These are phyloP conservation scores for Pestalotiopsis sp. DNA, from an alignment of 2,329 filamentous ascomycete genomes.

Conservation along the genomic window DNA sequence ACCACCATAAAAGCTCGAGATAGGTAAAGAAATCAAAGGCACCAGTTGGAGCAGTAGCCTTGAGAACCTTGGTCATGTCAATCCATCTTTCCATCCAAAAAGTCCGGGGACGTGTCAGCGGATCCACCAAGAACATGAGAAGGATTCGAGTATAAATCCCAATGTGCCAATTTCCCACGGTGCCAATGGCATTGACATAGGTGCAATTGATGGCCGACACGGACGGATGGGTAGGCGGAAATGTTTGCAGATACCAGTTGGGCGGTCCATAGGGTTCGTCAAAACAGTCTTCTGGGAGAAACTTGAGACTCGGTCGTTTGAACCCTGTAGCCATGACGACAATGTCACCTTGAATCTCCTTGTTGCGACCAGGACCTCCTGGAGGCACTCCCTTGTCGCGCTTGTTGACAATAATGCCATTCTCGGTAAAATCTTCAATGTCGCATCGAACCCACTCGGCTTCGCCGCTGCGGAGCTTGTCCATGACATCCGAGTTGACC, in stretches of 20 bases:
- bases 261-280: conserved; percentile 74
- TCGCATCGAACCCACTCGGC: conserved; percentile 84
- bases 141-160: conserved; percentile 86
- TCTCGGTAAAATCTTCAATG: conserved; percentile 66
- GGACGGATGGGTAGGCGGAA: conserved; percentile 73
- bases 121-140: conserved; percentile 84
- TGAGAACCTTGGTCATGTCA: conserved; percentile 76
- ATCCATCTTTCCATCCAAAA: conserved; percentile 87
- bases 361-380: conserved; percentile 70
- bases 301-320: conserved; percentile 71
- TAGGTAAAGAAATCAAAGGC: conserved; percentile 93
- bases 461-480: conserved; percentile 70
- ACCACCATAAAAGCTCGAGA: conserved; percentile 84
- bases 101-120: conserved; percentile 70
- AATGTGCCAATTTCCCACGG: conserved; percentile 86
- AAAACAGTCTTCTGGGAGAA: conserved; percentile 76
- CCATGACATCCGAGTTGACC: conserved; percentile 82
- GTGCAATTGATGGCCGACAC: conserved; percentile 82
- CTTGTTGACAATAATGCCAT: conserved; percentile 72
- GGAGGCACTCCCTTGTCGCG: conserved; percentile 74
- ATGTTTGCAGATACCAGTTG: conserved; percentile 88
- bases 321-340: conserved; percentile 85
- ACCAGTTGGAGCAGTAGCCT: conserved; percentile 68
- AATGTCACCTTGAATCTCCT: conserved; percentile 72
- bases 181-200: conserved; percentile 78